These are phyloP conservation scores for Cystofilobasidium bisporidii DNA, from an alignment of 768 basidiomycete species.

Conservation along the genomic window DNA sequence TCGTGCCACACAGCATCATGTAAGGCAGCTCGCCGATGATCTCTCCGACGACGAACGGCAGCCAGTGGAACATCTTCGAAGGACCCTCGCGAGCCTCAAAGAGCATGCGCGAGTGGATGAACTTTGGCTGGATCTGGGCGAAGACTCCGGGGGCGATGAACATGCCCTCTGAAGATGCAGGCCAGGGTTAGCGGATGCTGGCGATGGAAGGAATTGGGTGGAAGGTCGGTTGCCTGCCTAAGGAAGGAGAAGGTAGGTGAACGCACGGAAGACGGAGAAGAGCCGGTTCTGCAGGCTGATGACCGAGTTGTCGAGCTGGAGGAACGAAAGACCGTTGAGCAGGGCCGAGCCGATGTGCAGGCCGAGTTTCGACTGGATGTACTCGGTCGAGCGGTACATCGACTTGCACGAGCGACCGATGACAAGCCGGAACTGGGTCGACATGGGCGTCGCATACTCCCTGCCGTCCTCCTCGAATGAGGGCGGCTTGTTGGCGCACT, in stretches of 20 bases:
- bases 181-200: no score
- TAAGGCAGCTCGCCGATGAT: conserved; percentile 37
- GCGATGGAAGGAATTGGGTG: no score
- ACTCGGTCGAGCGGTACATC: conserved; percentile 29
- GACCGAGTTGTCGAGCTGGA: conserved; percentile 34
- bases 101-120: conserved; percentile 37
- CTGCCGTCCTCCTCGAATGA: conserved; percentile 30
- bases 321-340: conserved; percentile 38
- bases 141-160: conserved; percentile 29
- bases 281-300: conserved; percentile 24
- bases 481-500: conserved; percentile 27
- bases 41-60: conserved; percentile 34
- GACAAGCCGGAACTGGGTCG: conserved; percentile 28
- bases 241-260: not conserved
- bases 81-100: conserved; percentile 41
- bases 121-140: conserved; percentile 35
- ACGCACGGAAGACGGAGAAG: conserved; percentile 24
- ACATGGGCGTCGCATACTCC: conserved; percentile 24
- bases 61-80: conserved; percentile 35
- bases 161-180: conserved; percentile 14
- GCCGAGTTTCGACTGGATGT: conserved; percentile 31
- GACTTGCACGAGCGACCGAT: conserved; percentile 4
- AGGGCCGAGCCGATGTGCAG: conserved; percentile 26
- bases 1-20: conserved; percentile 30
- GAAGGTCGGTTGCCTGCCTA: no score